These are phyloP conservation scores for Astragalus glycyphyllos DNA, from an alignment of 306 rosid genomes.

Conservation along the genomic window DNA sequence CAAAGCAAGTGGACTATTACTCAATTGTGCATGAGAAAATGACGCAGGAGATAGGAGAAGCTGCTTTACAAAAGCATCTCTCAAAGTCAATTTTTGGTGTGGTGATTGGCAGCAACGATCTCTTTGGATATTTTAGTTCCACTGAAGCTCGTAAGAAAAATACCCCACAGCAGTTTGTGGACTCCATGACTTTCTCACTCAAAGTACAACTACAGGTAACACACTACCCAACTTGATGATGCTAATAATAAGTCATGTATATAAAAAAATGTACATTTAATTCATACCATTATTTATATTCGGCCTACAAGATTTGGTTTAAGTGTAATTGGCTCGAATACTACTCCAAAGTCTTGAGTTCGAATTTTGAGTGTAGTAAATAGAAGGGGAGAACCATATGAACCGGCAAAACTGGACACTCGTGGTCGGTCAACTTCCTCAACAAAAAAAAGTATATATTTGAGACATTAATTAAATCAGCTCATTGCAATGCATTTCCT, in stretches of 20 bases:
- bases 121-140: slow-evolving; percentile 65
- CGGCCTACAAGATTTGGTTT: too few species aligned
- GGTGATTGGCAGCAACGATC: slow-evolving; percentile 86
- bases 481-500: too few species aligned
- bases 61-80: slow-evolving; percentile 49
- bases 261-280: too few species aligned
- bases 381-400: too few species aligned
- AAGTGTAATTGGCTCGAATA: too few species aligned
- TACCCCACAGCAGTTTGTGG: slow-evolving; percentile 58
- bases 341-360: too few species aligned
- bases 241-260: too few species aligned
- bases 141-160: slow-evolving; percentile 43
- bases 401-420: too few species aligned
- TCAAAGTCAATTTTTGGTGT: slow-evolving; percentile 64
- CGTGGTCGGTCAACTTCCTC: too few species aligned
- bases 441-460: too few species aligned
- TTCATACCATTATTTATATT: background rate
- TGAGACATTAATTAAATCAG: too few species aligned
- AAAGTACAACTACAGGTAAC: slow-evolving; percentile 63
- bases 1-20: slow-evolving; percentile 60
- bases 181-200: slow-evolving; percentile 57
- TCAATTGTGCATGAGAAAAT: slow-evolving; percentile 43
- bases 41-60: slow-evolving; percentile 47
- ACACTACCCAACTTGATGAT: background rate
- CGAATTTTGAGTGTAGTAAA: too few species aligned